Percentiles rank a stretch among this genome's conserved stretches.
phyloP scores from a whole-genome alignment of 2,329 filamentous ascomycete species.

The Claviceps humidiphila region DNA sequence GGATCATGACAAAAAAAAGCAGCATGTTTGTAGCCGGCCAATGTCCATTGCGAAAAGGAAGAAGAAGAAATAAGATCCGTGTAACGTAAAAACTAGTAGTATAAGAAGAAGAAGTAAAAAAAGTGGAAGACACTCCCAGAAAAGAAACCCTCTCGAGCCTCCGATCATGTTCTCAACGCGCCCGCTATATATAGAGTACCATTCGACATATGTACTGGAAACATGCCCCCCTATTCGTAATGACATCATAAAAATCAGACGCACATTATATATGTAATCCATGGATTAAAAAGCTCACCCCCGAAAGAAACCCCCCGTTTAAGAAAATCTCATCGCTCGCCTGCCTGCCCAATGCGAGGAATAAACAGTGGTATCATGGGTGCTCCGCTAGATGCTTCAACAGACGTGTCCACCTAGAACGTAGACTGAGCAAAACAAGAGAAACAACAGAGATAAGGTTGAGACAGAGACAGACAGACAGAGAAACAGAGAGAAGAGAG shows the following conservation, averaged over 20 bases:
- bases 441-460: background rate
- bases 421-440: no score
- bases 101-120: background rate
- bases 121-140: background rate
- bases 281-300: no score
- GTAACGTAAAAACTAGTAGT: background rate
- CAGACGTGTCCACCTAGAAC: no score
- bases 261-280: no score
- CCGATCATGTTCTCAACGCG: background rate
- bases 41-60: background rate
- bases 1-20: background rate
- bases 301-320: no score
- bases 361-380: no score
- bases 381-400: no score
- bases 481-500: background rate
- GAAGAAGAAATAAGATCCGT: background rate
- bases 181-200: background rate
- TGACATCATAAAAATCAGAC: no score
- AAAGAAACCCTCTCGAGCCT: background rate
- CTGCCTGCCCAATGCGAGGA: no score
- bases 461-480: background rate
- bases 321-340: no score
- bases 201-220: no score
- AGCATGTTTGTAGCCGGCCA: background rate
- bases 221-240: no score